Base-by-base conservation (phyloP, 2,329 filamentous ascomycete species). In the Gyromitra esculenta region DNA sequence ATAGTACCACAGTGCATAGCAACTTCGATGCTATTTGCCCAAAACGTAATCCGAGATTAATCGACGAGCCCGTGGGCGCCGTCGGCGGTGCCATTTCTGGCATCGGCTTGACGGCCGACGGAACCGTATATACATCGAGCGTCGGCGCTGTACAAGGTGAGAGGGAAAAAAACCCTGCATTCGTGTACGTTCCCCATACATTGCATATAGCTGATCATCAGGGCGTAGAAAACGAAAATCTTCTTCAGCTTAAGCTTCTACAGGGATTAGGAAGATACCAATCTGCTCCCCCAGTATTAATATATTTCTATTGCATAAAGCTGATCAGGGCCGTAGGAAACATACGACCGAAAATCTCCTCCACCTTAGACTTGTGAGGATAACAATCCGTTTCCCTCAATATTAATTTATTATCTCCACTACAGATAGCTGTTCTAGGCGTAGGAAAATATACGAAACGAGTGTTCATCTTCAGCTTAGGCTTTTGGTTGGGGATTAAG, bases 51-150 rank as follows among this genome's bases (percentile, higher is more conserved):
- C 21, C 21, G 37, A 39, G 41, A 45, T 25, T 63, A 45, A 8
- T 62, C 41, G 52, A 54, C 21, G 43, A 50, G 35, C 35, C 13
- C 63, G 37, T 21, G 50, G 59, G 21, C 1, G 18, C 35, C 45
- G 25, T 50, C 39, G 21, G 25, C 11, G 39, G 62, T 66, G 52
- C 43, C 5, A 41, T 18, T 62, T 50, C 56, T 4, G 15, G 48
- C 50, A 21, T 67, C 37, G 50, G 66, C 54, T 21, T 18, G n/a
- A 57, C 60, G 50, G 69, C 69, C 37, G 60, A n/a, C 31, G 50
- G 70, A 66, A 52, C 70, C 62, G 60, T 73, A 59, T 41, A 64
- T 43, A 37, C 68, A 57, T 45, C 35, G 21, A 57, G n/a, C 35
- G 48, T 52, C 18, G 50, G 31, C 41, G 54, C 31, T 70, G 43